Evolutionary conservation across 495 filamentous ascomycete genomes (phyloP).

Genomic region (Evernia prunastri): DNA sequence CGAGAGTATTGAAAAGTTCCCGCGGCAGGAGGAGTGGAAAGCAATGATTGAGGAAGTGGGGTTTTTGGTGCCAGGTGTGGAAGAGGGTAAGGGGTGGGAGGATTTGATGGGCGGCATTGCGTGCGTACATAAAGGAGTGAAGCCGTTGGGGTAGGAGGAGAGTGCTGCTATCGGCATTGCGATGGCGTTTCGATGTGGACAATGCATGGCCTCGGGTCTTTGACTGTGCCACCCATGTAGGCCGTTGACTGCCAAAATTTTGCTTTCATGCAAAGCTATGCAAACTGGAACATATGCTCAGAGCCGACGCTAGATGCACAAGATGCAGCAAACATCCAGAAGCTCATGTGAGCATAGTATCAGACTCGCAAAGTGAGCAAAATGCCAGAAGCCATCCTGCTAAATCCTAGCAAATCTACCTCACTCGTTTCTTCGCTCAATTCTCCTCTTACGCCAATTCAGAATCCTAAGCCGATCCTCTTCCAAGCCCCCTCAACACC

Average conservation of each 20-base stretch:
- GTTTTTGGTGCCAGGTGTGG: slow-evolving; percentile 59
- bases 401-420: background rate
- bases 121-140: slow-evolving; percentile 93
- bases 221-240: background rate
- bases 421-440: background rate
- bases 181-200: background rate
- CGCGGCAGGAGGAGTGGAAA: slow-evolving; percentile 72
- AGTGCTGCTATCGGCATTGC: slow-evolving; percentile 8
- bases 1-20: slow-evolving; percentile 94
- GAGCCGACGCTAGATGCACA: background rate
- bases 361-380: background rate
- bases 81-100: slow-evolving; percentile 64
- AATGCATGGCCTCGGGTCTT: background rate
- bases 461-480: slow-evolving; percentile 38
- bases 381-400: background rate
- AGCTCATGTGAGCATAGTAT: background rate
- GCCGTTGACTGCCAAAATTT: background rate
- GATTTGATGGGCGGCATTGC: slow-evolving; percentile 88
- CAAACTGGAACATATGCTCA: background rate
- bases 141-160: slow-evolving; percentile 49
- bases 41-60: slow-evolving; percentile 86
- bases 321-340: background rate
- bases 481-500: slow-evolving; percentile 43
- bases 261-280: background rate
- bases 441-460: background rate